Evolutionary conservation across 2,329 filamentous ascomycete genomes (phyloP).

Genomic region (Claviceps quebecensis): DNA sequence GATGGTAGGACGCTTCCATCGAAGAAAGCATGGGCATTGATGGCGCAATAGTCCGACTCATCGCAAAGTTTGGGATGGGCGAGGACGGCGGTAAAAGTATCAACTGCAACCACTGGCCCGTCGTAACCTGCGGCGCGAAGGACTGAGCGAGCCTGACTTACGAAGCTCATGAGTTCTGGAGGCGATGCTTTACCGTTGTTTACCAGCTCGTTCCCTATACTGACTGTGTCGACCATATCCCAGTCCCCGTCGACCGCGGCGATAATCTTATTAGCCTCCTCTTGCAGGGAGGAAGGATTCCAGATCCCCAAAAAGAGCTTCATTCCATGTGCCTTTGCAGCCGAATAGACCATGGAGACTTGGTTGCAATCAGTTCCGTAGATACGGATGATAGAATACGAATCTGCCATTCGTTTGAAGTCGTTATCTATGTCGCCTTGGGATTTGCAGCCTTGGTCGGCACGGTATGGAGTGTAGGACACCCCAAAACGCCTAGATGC

Average conservation of each 20-base stretch:
- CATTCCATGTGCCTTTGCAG: conserved; percentile 49
- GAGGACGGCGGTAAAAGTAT: conserved; percentile 59
- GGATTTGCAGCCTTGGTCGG: conserved; percentile 51
- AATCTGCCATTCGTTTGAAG: conserved; percentile 36
- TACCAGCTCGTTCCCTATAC: conserved; percentile 71
- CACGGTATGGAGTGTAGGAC: conserved; percentile 35
- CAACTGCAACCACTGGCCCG: conserved; percentile 65
- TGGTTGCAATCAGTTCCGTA: conserved; percentile 75
- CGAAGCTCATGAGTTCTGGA: conserved; percentile 39
- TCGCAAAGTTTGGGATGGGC: conserved; percentile 56
- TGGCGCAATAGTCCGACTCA: conserved; percentile 62
- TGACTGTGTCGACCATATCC: conserved; percentile 54
- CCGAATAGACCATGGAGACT: conserved; percentile 45
- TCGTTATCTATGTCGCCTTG: conserved; percentile 49
- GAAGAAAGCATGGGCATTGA: conserved; percentile 79
- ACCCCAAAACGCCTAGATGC: conserved; percentile 23
- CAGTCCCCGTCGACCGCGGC: conserved; percentile 48
- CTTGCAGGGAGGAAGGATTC: conserved; percentile 40
- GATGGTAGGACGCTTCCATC: conserved; percentile 46
- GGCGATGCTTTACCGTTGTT: conserved; percentile 45
- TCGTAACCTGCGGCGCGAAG: conserved; percentile 51
- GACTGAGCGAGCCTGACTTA: conserved; percentile 40
- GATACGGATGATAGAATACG: conserved; percentile 53
- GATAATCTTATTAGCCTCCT: conserved; percentile 48
- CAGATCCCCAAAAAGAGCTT: conserved; percentile 66